Evolutionary conservation across 192 early-diverging fungal genomes (phyloP).

Genomic region (Radiomyces spectabilis): DNA sequence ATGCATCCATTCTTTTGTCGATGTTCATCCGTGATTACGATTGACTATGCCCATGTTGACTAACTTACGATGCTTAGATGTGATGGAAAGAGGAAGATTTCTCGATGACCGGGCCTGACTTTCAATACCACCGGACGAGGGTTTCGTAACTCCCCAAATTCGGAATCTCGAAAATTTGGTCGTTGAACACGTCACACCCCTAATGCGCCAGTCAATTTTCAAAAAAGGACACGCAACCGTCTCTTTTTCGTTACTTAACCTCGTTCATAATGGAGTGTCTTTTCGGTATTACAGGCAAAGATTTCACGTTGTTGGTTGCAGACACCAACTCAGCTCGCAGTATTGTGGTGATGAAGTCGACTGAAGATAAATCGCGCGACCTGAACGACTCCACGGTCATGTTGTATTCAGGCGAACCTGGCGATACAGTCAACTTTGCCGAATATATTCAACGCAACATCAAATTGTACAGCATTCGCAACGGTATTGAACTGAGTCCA

Average conservation of each 20-base stretch:
- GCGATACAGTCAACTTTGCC: slow-evolving; percentile 89
- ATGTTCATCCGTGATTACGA: too few species aligned
- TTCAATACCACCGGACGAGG: too few species aligned
- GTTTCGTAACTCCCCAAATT: too few species aligned
- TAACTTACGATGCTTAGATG: too few species aligned
- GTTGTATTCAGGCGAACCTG: slow-evolving; percentile 83
- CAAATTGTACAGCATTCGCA: slow-evolving; percentile 82
- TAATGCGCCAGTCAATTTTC: background rate
- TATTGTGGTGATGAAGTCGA: slow-evolving; percentile 88
- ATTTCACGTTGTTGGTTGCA: slow-evolving; percentile 83
- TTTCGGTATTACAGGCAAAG: slow-evolving; percentile 88
- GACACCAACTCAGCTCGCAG: slow-evolving; percentile 70
- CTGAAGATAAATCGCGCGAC: slow-evolving; percentile 84
- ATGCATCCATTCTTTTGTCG: too few species aligned
- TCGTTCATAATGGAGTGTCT: slow-evolving; percentile 67
- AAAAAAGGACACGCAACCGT: background rate
- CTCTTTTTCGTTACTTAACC: slow-evolving; percentile 1
- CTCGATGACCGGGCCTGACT: too few species aligned
- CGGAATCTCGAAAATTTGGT: too few species aligned
- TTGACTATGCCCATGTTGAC: too few species aligned
- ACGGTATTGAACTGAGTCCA: slow-evolving; percentile 75
- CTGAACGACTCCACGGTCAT: slow-evolving; percentile 79
- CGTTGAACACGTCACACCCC: too few species aligned
- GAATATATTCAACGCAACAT: slow-evolving; percentile 95
- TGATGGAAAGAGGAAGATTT: too few species aligned